A percentile compares a stretch with the other conserved stretches of the same genome.
phyloP scores from a whole-genome alignment of 441 rosid species.

The Macaranga tanarius region DNA sequence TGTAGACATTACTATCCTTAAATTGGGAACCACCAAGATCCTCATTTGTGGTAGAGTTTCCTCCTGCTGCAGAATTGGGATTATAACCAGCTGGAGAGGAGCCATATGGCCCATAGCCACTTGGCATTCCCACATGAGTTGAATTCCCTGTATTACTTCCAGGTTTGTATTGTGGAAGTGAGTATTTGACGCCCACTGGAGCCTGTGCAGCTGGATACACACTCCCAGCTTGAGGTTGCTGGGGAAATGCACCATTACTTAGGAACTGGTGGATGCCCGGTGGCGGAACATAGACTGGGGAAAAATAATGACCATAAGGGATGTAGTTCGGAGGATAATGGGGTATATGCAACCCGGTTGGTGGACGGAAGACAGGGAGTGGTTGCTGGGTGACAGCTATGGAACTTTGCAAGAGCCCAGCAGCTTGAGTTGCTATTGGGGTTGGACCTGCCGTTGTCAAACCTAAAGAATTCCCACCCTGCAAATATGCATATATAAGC shows the following conservation, averaged over 20 bases:
- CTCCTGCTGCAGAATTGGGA: slow-evolving; percentile 62
- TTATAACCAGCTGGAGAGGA: slow-evolving; percentile 74
- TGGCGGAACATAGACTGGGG: slow-evolving; percentile 76
- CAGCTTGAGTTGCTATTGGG: slow-evolving; percentile 70
- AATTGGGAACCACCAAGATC: slow-evolving; percentile 74
- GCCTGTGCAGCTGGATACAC: slow-evolving; percentile 77
- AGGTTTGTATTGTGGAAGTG: slow-evolving; percentile 79
- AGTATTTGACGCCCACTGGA: slow-evolving; percentile 72
- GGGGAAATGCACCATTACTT: slow-evolving; percentile 75
- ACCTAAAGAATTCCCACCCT: slow-evolving; percentile 77
- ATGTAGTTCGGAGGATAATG: slow-evolving; percentile 86
- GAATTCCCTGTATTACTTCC: slow-evolving; percentile 68
- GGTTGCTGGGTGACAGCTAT: slow-evolving; percentile 78
- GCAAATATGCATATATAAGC: slow-evolving; percentile 34
- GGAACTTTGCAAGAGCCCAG: slow-evolving; percentile 83
- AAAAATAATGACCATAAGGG: slow-evolving; percentile 74
- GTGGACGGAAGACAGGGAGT: slow-evolving; percentile 74
- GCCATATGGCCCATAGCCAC: slow-evolving; percentile 78
- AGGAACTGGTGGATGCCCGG: slow-evolving; percentile 74
- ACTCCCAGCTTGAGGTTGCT: slow-evolving; percentile 77
- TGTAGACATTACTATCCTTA: slow-evolving; percentile 77
- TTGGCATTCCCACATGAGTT: slow-evolving; percentile 70
- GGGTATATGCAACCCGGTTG: slow-evolving; percentile 76
- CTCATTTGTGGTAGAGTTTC: slow-evolving; percentile 67
- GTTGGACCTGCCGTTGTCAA: slow-evolving; percentile 68